Conservation (phyloP, 306 rosid genomes). For the Malus orientalis region DNA sequence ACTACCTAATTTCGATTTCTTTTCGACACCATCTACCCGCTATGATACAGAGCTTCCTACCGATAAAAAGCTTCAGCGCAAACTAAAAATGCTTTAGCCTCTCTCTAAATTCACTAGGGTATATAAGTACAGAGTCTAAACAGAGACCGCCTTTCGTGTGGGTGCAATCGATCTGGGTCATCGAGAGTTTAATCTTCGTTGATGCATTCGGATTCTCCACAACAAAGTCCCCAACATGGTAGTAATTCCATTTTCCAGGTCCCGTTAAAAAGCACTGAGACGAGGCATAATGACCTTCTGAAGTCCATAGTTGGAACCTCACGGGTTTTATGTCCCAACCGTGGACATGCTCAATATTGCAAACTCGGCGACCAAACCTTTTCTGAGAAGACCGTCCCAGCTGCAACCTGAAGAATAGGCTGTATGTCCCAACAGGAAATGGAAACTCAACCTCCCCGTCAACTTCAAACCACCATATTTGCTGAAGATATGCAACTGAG, state of each 20-base stretch:
- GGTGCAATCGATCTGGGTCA: slow-evolving; percentile 98
- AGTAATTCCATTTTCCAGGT: slow-evolving; percentile 66
- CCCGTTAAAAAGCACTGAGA: slow-evolving; percentile 57
- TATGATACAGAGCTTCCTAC: slow-evolving; percentile 14
- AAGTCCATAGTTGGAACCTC: slow-evolving; percentile 76
- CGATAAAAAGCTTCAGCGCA: slow-evolving; percentile 2
- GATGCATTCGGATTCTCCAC: slow-evolving; percentile 49
- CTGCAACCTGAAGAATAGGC: slow-evolving; percentile 69
- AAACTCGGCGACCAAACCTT: slow-evolving; percentile 66
- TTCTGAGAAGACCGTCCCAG: slow-evolving; percentile 52
- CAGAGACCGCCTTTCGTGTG: slow-evolving; percentile 96
- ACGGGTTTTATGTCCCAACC: slow-evolving; percentile 94
- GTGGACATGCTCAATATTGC: slow-evolving; percentile 70
- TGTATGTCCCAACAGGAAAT: slow-evolving; percentile 74
- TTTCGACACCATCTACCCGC: slow-evolving; percentile 20
- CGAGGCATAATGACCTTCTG: slow-evolving; percentile 65
- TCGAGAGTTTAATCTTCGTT: slow-evolving; percentile 65
- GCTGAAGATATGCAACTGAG: slow-evolving; percentile 80
- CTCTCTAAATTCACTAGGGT: slow-evolving; percentile 50
- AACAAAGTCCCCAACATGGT: slow-evolving; percentile 73
- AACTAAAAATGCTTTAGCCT: slow-evolving; percentile 51
- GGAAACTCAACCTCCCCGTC: slow-evolving; percentile 93
- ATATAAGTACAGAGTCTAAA: slow-evolving; percentile 70
- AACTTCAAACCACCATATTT: slow-evolving; percentile 98
- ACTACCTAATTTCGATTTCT: slow-evolving; percentile 34